Evolutionary conservation across 176 grass and related monocot genomes (phyloP), one percentile per base, ranked within the genome.

Genomic region (Calamus simplicifolius): DNA sequence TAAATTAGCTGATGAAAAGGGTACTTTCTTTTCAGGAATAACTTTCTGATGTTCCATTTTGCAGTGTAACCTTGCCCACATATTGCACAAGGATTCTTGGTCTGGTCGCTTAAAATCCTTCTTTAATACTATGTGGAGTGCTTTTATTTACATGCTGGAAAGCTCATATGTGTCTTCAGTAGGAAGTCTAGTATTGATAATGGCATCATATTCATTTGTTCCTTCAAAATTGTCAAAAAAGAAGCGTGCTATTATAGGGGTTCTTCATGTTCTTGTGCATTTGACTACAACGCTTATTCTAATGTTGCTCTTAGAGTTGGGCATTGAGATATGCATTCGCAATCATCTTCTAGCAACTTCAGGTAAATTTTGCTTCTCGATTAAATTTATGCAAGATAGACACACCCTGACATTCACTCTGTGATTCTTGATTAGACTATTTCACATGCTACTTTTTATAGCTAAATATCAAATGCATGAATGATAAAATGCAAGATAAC

Each of bases 271-370:
- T 56, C 72, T 76, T 25, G 87, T 87, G 50, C 93, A 98, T 69
- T 58, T 92, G 66, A 80, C 78, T 70, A 84, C 93, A 13, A 87
- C 93, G 25, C 69, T 98, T 27, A 52, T 98, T 59, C 65, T 98
- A 56, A 98, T 92, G 93, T 75, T 98, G 21, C 70, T 98, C 50
- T 86, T 98, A 84, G 93, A 98, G 66, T 74, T 98, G 67, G 84
- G 59, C 64, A 98, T 98, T 83, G 93, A 98, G 74, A 88, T 98
- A 68, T 98, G 93, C 67, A 85, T 92, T 29, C 80, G 69, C 53
- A 91, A 98, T 75, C 84, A 81, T 74, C 79, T 98, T 25, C 72
- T 98, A 72, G 93, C 93, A 48, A 91, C 93, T 66, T 91, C 93
- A 92, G 93, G 93, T 98, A 13, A 18, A 50, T n/a, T 62, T 25